Percentiles rank a stretch among this genome's conserved stretches.
phyloP scores from a whole-genome alignment of 2,329 filamentous ascomycete genomes.

The Coniochaeta ligniaria region DNA sequence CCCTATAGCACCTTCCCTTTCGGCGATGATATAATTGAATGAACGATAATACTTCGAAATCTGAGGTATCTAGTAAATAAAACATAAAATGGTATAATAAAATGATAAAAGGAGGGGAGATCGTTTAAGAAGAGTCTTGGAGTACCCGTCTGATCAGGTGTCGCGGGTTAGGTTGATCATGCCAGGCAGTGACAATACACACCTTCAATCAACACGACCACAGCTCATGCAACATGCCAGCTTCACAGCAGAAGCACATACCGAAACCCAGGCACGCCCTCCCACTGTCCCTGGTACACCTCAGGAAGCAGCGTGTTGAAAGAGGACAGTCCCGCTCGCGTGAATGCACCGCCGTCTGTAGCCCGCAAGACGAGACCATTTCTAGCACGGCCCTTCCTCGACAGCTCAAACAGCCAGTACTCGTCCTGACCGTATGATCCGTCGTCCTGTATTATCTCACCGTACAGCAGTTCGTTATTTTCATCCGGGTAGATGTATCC shows the following conservation, averaged over 20 bases:
- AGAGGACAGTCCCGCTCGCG: background rate
- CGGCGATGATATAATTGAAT: background rate
- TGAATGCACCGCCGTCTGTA: background rate
- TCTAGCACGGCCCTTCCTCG: background rate
- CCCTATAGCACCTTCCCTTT: background rate
- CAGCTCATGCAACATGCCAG: background rate
- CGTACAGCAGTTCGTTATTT: background rate
- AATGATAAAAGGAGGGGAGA: too few relatives aligned
- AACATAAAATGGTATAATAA: too few relatives aligned
- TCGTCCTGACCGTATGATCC: background rate
- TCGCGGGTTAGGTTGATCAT: too few relatives aligned
- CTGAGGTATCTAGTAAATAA: too few relatives aligned
- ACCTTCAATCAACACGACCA: background rate
- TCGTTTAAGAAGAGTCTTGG: too few relatives aligned
- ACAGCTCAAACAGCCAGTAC: background rate
- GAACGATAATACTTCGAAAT: too few relatives aligned
- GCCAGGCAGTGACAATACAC: too few relatives aligned
- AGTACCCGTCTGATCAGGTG: too few relatives aligned
- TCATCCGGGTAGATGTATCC: background rate
- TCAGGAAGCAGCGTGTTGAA: background rate
- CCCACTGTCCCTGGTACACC: background rate
- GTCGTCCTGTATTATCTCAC: background rate
- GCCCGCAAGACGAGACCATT: background rate
- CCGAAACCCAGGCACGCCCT: background rate
- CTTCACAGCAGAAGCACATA: background rate